Conservation (phyloP, 768 basidiomycete species). For the Multifurca ochricompacta region DNA sequence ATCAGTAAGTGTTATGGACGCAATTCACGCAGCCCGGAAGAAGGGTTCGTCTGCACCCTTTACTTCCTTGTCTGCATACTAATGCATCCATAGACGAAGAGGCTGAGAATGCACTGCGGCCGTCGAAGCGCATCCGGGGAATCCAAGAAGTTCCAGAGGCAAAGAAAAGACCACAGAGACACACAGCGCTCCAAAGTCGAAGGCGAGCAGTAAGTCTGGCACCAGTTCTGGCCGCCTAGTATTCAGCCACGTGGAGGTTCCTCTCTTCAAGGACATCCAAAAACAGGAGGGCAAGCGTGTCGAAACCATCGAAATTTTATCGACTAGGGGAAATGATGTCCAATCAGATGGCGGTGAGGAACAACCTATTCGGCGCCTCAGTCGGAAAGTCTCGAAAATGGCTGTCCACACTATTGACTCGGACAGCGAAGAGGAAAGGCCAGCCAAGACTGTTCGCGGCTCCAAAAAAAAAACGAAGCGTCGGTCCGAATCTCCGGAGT, state of each 20-base stretch:
- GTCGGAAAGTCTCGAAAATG: constrained; percentile 16
- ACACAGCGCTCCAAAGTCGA: background rate
- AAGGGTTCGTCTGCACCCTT: constrained; percentile 37
- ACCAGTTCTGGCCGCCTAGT: constrained; percentile 6
- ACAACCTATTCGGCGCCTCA: constrained; percentile 10
- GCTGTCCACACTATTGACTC: constrained; percentile 13
- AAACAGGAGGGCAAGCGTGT: constrained; percentile 3
- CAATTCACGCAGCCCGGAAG: constrained; percentile 57
- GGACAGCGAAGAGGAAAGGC: constrained; percentile 11
- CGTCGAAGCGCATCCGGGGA: constrained; percentile 67
- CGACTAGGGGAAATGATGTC: background rate
- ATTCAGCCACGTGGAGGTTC: constrained; percentile 20
- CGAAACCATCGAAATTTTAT: constrained; percentile 2
- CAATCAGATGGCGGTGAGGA: constrained; percentile 10
- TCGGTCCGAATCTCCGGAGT: constrained; percentile 20
- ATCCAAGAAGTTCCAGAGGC: constrained; percentile 23
- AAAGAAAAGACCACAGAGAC: background rate
- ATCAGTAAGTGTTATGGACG: constrained; percentile 48
- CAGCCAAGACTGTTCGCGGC: constrained; percentile 18
- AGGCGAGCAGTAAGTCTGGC: background rate
- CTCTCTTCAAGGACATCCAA: constrained; percentile 1
- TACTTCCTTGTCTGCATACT: constrained; percentile 9
- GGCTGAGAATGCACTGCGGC: constrained; percentile 36
- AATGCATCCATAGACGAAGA: constrained; percentile 38
- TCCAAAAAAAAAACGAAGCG: constrained; percentile 18